These are phyloP conservation scores for Leishmania gerbilli DNA, from an alignment of 208 protist genomes.

Conservation along the genomic window DNA sequence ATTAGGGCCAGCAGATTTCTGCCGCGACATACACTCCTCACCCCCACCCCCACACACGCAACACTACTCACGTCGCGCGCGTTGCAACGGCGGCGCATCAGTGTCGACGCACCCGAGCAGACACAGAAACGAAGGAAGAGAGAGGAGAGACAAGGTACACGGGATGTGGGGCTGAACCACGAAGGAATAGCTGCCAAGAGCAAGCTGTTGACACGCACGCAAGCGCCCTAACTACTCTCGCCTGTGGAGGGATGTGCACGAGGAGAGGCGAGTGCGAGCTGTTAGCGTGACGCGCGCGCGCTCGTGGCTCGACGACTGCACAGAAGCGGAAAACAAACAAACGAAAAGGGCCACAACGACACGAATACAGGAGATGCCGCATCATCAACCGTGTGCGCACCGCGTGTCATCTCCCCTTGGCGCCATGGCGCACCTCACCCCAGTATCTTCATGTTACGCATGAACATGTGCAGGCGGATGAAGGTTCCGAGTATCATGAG, in stretches of 20 bases:
- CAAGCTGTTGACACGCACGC: neutral
- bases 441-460: slow-evolving; percentile 22
- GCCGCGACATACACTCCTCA: neutral
- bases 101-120: neutral
- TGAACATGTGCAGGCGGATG: slow-evolving; percentile 40
- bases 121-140: neutral
- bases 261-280: neutral
- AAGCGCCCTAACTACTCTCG: neutral
- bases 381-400: neutral
- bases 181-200: neutral
- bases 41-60: neutral
- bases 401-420: neutral
- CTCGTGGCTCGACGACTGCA: neutral
- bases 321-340: neutral
- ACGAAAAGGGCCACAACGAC: neutral
- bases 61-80: too few relatives aligned
- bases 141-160: neutral
- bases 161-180: neutral
- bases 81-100: neutral
- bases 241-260: neutral
- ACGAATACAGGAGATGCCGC: neutral
- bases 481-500: slow-evolving; percentile 35
- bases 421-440: neutral
- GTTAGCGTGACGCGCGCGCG: neutral
- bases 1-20: neutral